phyloP scores from a whole-genome alignment of 768 basidiomycete species.

The Lentinula sp. region DNA sequence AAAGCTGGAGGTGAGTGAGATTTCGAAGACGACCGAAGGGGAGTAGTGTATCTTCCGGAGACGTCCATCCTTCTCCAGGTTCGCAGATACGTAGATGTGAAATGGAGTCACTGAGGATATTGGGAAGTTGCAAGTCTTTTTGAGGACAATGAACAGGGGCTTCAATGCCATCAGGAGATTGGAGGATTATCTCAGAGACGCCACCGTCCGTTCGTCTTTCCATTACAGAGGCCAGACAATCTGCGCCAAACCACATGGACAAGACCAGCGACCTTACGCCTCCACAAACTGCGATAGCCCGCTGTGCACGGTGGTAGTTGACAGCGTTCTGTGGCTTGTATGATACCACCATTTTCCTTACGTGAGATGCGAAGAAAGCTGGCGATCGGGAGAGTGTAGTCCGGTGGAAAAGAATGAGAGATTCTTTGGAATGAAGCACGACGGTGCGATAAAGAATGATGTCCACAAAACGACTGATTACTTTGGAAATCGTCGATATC shows the following conservation, averaged over 20 bases:
- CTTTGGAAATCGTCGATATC: constrained; percentile 8
- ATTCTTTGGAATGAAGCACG: constrained; percentile 23
- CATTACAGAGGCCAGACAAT: constrained; percentile 11
- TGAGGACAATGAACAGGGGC: background rate
- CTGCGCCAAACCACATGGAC: constrained; percentile 18
- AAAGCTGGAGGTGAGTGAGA: constrained; percentile 33
- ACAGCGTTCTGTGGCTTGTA: constrained; percentile 14
- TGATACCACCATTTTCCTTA: constrained; percentile 32
- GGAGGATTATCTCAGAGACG: constrained; percentile 21
- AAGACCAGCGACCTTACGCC: constrained; percentile 24
- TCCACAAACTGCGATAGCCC: constrained; percentile 27
- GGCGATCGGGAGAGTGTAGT: constrained; percentile 22
- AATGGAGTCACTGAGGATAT: constrained; percentile 15
- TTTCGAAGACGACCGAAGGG: constrained; percentile 27
- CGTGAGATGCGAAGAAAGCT: constrained; percentile 22
- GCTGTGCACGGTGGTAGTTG: constrained; percentile 12
- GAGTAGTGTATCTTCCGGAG: constrained; percentile 25
- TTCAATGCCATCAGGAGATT: constrained; percentile 18
- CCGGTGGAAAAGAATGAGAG: constrained; percentile 28
- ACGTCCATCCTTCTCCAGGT: constrained; percentile 28
- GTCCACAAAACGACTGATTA: constrained; percentile 25
- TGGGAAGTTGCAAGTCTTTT: constrained; percentile 3
- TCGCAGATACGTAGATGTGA: constrained; percentile 34
- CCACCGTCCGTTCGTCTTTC: constrained; percentile 8
- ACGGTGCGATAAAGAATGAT: constrained; percentile 32